Base-by-base conservation (phyloP, 208 protist genomes). In the Trichomonas vaginalis region DNA sequence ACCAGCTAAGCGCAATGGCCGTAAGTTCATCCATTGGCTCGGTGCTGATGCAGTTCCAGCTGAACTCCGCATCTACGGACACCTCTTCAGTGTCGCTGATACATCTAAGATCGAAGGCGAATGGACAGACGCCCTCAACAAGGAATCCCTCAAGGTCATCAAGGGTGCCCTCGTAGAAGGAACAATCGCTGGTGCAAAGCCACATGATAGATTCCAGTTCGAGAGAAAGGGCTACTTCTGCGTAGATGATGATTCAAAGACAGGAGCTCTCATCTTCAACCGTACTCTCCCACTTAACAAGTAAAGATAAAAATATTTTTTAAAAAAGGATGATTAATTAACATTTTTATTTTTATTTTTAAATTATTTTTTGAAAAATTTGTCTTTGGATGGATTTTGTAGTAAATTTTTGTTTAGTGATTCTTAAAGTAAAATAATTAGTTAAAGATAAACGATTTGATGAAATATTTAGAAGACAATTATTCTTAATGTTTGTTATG, bases 171-270 rank as follows among this genome's bases (percentile, higher is more conserved):
- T 96, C 40, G 88, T 96, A 23, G 97, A 98, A 90, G 32, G 46
- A 32, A 92, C 95, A 37, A n/a, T 98, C 0, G 32, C 45, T 0
- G 95, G 37, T 8, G 95, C 95, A 47, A 96, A 62, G 79, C 45
- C 46, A 35, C 96, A 96, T 48, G 97, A 97, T 39, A 45, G 96
- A 9, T 98, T 98, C 96, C 98, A 99, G 96, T 98, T 99, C 96
- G 98, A 99, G 96, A 97, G 98, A 86, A 62, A 97, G 27, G 98
- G 98, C 83, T 99, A 97, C 96, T 99, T 99, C 97, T 88, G 95
- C 56, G 96, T 97, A 23, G 98, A 99, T 95, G 40, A 61, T 21
- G 97, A 98, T 70, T 96, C 97, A 17, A 98, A 96, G 32, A 0
- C 95, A 23, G 96, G 96, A 40, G 95, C 97, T 17, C 83, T 97